Evolutionary conservation across 192 early-diverging fungal species (phyloP), one percentile per base, ranked within the genome.

Genomic region (Umbelopsis sp.): DNA sequence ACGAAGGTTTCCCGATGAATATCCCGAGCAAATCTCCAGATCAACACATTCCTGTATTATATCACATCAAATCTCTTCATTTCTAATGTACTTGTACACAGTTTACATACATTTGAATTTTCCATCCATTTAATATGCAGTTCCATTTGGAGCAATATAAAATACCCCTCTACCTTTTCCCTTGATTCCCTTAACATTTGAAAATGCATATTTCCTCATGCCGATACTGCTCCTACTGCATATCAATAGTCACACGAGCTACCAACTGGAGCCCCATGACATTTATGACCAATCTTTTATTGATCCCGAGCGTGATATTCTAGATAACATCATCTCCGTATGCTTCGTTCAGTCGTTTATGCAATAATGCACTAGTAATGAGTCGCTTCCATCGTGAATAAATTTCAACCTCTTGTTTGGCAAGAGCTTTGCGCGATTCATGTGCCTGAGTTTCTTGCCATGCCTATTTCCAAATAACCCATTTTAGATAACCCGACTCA

Each of bases 351-450:
- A 93, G 68, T 53, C 88, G 70, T 34, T 82, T 77, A 31, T 81
- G 75, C n/a, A 88, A 78, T 32, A 89, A 36, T 11, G 84, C 32
- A 1, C 82, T 76, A 11, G 76, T 78, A 51, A 87, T 85, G 7
- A 93, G 54, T 41, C 84, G 87, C 25, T 75, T 78, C 91, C 91
- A 91, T 12, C 83, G 75, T 41, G 52, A 54, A 52, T 82, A 75
- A 0, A 83, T 74, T 38, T 84, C 75, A n/a, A 72, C 75, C 70
- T 81, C 68, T 32, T 77, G 79, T 51, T 85, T 86, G 20, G 53
- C 69, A 53, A 69, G 26, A 16, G 51, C 66, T 54, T 74, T 69
- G 14, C 29, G 72, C 47, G 62, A 34, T 47, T 71, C 54, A 22
- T 51, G 26, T 14, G 76, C 31, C 41, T 74, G 44, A 38, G 68